Evolutionary conservation across 2,329 filamentous ascomycete species (phyloP).

Genomic region (Apiospora arundinis): DNA sequence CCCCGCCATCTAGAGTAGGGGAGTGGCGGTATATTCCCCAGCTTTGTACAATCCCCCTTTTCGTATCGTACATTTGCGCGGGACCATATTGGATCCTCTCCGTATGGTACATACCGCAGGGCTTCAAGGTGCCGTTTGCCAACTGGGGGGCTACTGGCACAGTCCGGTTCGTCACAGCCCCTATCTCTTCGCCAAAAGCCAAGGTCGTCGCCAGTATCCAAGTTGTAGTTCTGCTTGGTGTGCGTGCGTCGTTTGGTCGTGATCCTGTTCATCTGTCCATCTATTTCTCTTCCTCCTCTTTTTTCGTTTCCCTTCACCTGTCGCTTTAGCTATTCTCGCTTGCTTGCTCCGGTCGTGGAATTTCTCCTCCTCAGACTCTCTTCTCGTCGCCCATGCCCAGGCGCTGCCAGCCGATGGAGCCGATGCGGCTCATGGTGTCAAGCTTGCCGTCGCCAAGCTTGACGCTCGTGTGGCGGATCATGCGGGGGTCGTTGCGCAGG

Average conservation of each 20-base stretch:
- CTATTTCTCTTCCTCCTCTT: no score
- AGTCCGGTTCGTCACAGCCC: neutral
- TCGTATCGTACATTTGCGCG: neutral
- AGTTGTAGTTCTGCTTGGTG: neutral
- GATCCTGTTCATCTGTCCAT: no score
- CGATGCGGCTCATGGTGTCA: constrained; percentile 56
- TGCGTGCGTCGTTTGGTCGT: no score
- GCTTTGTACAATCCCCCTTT: neutral
- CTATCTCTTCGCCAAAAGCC: neutral
- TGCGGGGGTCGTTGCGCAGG: constrained; percentile 83
- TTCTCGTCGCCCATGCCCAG: constrained; percentile 37
- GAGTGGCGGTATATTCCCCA: neutral
- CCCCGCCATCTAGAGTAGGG: neutral
- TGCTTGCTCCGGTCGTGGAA: neutral
- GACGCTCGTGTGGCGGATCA: constrained; percentile 87
- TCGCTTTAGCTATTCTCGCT: neutral
- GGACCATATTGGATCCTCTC: neutral
- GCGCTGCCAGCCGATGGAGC: constrained; percentile 54
- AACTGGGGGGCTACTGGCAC: no score
- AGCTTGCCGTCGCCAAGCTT: constrained; percentile 76
- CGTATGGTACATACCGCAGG: neutral
- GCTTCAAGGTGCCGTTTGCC: neutral
- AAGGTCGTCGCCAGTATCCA: neutral
- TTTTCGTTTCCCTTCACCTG: neutral
- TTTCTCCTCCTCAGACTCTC: neutral